These are phyloP conservation scores for Rheum nobile DNA, from an alignment of 148 eudicot species.

Conservation along the genomic window DNA sequence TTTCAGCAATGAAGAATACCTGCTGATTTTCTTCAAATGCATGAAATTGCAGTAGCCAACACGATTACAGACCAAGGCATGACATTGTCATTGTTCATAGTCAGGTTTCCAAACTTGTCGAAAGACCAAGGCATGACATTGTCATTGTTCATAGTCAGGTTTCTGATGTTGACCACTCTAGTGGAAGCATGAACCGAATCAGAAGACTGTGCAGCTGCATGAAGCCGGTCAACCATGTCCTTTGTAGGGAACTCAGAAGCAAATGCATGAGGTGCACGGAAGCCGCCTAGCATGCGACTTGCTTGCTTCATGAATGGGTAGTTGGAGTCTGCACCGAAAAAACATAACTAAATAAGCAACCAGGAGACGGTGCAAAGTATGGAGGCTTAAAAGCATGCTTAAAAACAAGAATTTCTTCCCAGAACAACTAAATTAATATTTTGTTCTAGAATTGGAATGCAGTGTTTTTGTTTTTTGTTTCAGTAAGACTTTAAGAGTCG, in stretches of 20 bases:
- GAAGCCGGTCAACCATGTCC: constrained; percentile 36
- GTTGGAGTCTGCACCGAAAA: constrained; percentile 33
- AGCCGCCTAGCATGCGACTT: constrained; percentile 46
- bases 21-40: constrained; percentile 92
- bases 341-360: background rate
- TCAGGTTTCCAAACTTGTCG: constrained; percentile 38
- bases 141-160: constrained; percentile 14
- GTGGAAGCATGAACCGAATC: constrained; percentile 49
- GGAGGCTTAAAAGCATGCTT: too few species aligned
- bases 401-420: too few species aligned
- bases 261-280: constrained; percentile 75
- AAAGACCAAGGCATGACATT: constrained; percentile 27
- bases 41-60: constrained; percentile 96
- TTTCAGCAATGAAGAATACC: constrained; percentile 33
- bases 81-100: too few species aligned
- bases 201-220: constrained; percentile 39
- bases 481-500: too few species aligned
- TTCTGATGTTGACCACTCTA: constrained; percentile 21
- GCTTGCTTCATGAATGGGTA: too few species aligned
- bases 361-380: too few species aligned
- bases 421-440: too few species aligned
- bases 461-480: too few species aligned
- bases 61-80: constrained; percentile 78
- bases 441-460: too few species aligned
- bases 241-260: constrained; percentile 84